Conservation (phyloP, 768 basidiomycete species). For the Trametes meyenii region DNA sequence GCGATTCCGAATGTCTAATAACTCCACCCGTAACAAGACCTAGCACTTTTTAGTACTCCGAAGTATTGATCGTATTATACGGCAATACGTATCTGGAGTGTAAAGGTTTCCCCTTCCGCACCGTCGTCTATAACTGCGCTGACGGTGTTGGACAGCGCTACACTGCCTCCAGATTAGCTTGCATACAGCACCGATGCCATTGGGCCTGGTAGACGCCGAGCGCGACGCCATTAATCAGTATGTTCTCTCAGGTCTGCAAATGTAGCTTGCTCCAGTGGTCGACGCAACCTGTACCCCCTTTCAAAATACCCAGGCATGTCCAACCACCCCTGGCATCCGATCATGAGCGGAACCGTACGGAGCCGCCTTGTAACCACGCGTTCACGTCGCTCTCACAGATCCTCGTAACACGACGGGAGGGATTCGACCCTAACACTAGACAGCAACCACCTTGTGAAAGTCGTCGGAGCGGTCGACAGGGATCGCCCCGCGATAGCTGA, state of each 20-base stretch:
- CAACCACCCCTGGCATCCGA: background rate
- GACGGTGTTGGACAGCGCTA: background rate
- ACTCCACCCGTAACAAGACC: too few relatives aligned
- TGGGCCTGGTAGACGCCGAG: slow-evolving; percentile 11
- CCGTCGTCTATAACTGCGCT: background rate
- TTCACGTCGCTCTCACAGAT: slow-evolving; percentile 4
- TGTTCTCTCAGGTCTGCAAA: background rate
- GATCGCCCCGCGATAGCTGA: slow-evolving; percentile 1
- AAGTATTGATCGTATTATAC: too few relatives aligned
- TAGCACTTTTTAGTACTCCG: too few relatives aligned
- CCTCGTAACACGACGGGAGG: slow-evolving; percentile 5
- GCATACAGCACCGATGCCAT: slow-evolving; percentile 15
- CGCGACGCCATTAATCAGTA: slow-evolving; percentile 6
- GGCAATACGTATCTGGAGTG: background rate
- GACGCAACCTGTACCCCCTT: background rate
- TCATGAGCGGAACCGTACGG: slow-evolving; percentile 7
- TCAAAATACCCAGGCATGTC: slow-evolving; percentile 5
- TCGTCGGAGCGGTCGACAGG: background rate
- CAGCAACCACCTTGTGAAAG: background rate
- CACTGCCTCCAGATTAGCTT: background rate
- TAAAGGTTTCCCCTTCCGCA: background rate
- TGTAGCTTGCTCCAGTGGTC: slow-evolving; percentile 6
- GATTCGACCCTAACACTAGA: slow-evolving; percentile 5
- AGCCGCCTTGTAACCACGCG: background rate
- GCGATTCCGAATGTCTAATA: too few relatives aligned